Base-by-base conservation (phyloP, 306 rosid genomes). In the Corylus americana region DNA sequence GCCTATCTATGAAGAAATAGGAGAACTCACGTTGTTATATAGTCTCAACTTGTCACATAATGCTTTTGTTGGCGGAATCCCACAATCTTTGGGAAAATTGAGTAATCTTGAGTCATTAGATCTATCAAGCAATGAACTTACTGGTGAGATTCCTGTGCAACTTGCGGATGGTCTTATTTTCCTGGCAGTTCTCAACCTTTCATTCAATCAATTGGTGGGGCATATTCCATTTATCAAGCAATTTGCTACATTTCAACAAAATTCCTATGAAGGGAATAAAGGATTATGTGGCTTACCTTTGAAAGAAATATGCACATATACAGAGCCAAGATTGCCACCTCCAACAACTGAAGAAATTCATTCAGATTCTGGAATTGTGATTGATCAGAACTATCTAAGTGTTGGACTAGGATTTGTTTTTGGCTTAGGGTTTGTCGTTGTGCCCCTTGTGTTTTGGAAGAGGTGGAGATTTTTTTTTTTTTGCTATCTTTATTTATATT, bases 41-140 rank as follows among this genome's bases (percentile, higher is more conserved):
- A 6, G 2, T 44, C 89, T 88, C 16, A 85, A 88, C 87, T 44
- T 88, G 27, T 88, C 91, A 0, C 22, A 1, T 0, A 88, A 85
- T 73, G 55, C 77, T 45, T 3, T 88, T 45, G 76, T 79, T 0
- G 84, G 86, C 0, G 0, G 22, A 61, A 88, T 88, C 9, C 91
- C 86, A 7, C 0, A 82, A 29, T 66, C 70, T 9, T 1, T 85
- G 2, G 70, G 81, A 8, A 78, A 83, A 22, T 27, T 88, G n/a
- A 42, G 4, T 7, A 61, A 61, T 0, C 63, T 85, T 0, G 91
- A 84, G 71, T 85, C 89, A n/a, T 61, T 88, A 0, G 89, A 88
- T 74, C 79, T 88, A 10, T 85, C 89, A 1, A n/a, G 11, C 0
- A 88, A 88, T 87, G 13, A 4, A 0, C 45, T 88, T 7, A 73